Conservation (phyloP, 257 asterid species). For the Linderniella brevidens region DNA sequence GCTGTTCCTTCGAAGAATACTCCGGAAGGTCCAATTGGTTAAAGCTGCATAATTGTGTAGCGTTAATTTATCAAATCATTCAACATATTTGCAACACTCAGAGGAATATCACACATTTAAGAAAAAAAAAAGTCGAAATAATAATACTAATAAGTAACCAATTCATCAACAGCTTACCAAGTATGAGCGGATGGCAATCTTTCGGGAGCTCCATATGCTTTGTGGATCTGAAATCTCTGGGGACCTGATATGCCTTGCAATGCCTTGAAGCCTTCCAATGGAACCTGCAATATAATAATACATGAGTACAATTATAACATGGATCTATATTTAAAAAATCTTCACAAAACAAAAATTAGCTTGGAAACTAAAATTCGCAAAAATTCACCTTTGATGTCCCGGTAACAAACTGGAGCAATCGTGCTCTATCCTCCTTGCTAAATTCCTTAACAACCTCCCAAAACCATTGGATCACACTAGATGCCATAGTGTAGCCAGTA, state of each 20-base stretch:
- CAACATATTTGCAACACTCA: too few species aligned
- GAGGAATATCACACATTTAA: too few species aligned
- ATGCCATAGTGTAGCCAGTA: constrained; percentile 75
- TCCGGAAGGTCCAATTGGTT: constrained; percentile 98
- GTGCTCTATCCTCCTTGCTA: constrained; percentile 95
- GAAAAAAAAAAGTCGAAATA: not conserved
- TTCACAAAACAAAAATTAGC: not conserved
- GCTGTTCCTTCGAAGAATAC: constrained; percentile 84
- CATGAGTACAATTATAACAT: too few species aligned
- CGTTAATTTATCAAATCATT: not conserved
- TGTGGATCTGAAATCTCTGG: constrained; percentile 92
- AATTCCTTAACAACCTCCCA: constrained; percentile 91
- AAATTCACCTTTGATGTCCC: constrained; percentile 90
- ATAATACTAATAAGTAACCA: not conserved
- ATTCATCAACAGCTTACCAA: constrained; percentile 26
- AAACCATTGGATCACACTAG: constrained; percentile 78
- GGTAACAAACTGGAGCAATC: constrained; percentile 89
- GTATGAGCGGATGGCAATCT: constrained; percentile 94
- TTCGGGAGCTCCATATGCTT: constrained; percentile 93
- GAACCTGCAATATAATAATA: constrained; percentile 34
- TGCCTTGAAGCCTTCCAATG: constrained; percentile 92
- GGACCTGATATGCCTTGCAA: constrained; percentile 98
- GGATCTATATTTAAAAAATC: too few species aligned
- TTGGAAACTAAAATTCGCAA: constrained; percentile 1
- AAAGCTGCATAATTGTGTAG: constrained; percentile 33